phyloP scores from a whole-genome alignment of 495 filamentous ascomycete species.

The Aspergillus coremiiformis region DNA sequence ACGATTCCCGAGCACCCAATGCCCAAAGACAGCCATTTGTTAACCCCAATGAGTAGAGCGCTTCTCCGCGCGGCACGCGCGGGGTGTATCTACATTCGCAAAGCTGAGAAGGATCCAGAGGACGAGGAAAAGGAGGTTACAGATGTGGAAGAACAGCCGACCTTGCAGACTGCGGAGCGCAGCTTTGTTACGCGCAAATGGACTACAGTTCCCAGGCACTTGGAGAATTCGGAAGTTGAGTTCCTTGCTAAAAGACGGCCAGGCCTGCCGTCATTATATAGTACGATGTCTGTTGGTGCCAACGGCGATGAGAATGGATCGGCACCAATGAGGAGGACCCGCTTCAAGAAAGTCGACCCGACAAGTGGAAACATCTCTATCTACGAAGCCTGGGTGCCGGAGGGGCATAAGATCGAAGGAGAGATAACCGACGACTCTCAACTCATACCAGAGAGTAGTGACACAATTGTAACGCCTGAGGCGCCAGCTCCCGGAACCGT shows the following conservation, averaged over 20 bases:
- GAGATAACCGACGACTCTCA: constrained; percentile 58
- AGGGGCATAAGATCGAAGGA: constrained; percentile 74
- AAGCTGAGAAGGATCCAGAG: constrained; percentile 33
- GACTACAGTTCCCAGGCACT: constrained; percentile 67
- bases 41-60: constrained; percentile 70
- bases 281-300: constrained; percentile 34
- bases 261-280: constrained; percentile 54
- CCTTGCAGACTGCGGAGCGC: constrained; percentile 31
- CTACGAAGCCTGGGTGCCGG: constrained; percentile 71
- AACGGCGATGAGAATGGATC: constrained; percentile 34
- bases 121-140: constrained; percentile 45
- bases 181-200: constrained; percentile 70
- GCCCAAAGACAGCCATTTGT: constrained; percentile 78
- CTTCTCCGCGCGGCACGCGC: constrained; percentile 78
- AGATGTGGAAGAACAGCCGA: constrained; percentile 37
- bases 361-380: constrained; percentile 67
- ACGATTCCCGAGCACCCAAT: constrained; percentile 56
- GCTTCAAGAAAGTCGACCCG: constrained; percentile 67
- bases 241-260: constrained; percentile 84
- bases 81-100: constrained; percentile 55
- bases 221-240: constrained; percentile 67
- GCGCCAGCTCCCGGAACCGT: constrained; percentile 50
- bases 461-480: constrained; percentile 35
- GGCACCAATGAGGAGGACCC: constrained; percentile 60
- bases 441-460: constrained; percentile 23